These are phyloP conservation scores for Rutstroemia sp. DNA, from an alignment of 2,329 filamentous ascomycete genomes.

Conservation along the genomic window DNA sequence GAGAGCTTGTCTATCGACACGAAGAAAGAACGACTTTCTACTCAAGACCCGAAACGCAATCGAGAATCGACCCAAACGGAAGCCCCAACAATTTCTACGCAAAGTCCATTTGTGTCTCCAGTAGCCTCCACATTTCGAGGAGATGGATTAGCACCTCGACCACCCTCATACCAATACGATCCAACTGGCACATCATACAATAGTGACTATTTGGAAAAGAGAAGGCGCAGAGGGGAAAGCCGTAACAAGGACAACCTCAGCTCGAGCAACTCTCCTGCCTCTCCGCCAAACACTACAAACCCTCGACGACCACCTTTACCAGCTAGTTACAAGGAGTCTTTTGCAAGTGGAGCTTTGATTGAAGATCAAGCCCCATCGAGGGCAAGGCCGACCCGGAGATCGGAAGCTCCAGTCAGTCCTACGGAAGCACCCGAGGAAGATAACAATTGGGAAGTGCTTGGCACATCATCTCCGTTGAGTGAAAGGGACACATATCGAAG, in stretches of 20 bases:
- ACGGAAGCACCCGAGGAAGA: conserved; percentile 16
- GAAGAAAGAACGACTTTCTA: conserved; percentile 25
- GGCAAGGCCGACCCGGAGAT: conserved; percentile 25
- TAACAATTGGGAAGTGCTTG: conserved; percentile 16
- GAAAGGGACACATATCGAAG: not conserved
- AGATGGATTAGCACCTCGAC: conserved; percentile 50
- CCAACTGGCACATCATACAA: conserved; percentile 27
- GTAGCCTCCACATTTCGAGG: conserved; percentile 42
- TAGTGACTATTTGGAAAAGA: conserved; percentile 37
- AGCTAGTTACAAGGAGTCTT: conserved; percentile 46
- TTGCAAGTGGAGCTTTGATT: conserved; percentile 32
- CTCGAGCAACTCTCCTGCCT: conserved; percentile 20
- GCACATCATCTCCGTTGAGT: conserved; percentile 10
- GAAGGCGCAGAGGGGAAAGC: conserved; percentile 34
- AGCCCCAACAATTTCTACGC: conserved; percentile 49
- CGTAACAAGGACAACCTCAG: conserved; percentile 36
- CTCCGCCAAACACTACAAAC: conserved; percentile 50
- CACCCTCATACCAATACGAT: conserved; percentile 47
- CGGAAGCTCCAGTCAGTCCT: conserved; percentile 22
- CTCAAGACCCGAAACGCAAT: conserved; percentile 32
- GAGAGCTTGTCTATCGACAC: conserved; percentile 21
- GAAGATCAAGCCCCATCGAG: conserved; percentile 28
- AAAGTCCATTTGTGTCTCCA: conserved; percentile 51
- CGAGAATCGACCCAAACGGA: conserved; percentile 49
- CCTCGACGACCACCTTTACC: conserved; percentile 50